Evolutionary conservation across 371 early-diverging fungal genomes (phyloP).

Genomic region (Lichtheimia corymbifera): DNA sequence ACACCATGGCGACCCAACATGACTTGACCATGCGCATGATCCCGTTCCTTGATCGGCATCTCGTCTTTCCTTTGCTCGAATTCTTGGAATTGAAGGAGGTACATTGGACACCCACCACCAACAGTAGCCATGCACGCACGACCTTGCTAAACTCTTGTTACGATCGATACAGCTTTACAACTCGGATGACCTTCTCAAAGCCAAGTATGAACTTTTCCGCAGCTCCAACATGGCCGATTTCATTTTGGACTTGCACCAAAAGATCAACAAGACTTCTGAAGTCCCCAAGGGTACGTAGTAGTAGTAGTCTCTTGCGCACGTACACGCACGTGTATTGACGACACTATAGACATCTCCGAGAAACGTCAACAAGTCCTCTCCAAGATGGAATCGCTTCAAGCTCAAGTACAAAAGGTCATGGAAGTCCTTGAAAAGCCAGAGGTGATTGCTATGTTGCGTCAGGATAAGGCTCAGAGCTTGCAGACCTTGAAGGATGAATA

Average conservation of each 20-base stretch:
- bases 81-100: conserved; percentile 83
- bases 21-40: conserved; percentile 88
- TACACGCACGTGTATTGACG: neutral
- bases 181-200: conserved; percentile 71
- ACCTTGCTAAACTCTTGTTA: neutral
- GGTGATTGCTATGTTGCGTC: conserved; percentile 84
- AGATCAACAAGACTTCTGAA: conserved; percentile 71
- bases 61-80: conserved; percentile 86
- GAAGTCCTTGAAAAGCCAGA: conserved; percentile 89
- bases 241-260: conserved; percentile 77
- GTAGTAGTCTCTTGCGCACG: neutral
- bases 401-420: conserved; percentile 82
- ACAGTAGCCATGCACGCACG: neutral
- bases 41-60: conserved; percentile 89
- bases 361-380: conserved; percentile 75
- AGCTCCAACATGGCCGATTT: conserved; percentile 94
- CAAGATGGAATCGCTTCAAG: conserved; percentile 72
- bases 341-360: conserved; percentile 63
- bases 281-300: conserved; percentile 57
- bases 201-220: conserved; percentile 85
- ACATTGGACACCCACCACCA: conserved; percentile 6
- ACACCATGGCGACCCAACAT: conserved; percentile 66
- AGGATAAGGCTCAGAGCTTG: conserved; percentile 89
- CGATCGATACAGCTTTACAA: conserved; percentile 65
- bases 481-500: conserved; percentile 83